Conservation (phyloP, 2,329 filamentous ascomycete species). For the Pezicula radicicola region DNA sequence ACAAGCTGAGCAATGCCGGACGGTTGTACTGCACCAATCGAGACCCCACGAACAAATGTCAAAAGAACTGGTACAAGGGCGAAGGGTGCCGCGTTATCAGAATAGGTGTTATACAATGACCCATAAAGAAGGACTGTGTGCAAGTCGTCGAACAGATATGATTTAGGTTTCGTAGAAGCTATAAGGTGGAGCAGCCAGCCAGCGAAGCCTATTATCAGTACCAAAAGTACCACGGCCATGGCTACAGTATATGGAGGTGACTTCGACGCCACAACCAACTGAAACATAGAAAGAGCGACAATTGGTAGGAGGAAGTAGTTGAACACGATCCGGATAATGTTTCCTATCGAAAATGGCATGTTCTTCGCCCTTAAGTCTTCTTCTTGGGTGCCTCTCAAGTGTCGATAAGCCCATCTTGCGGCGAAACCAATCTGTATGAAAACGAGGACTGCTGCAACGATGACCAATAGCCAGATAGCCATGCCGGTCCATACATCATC, state of each 20-base stretch:
- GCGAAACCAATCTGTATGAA: constrained; percentile 76
- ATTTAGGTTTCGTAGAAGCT: constrained; percentile 74
- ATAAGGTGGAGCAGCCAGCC: constrained; percentile 81
- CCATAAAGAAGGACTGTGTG: constrained; percentile 87
- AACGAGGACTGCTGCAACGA: constrained; percentile 65
- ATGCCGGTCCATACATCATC: constrained; percentile 91
- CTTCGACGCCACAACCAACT: constrained; percentile 70
- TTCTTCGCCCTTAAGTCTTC: constrained; percentile 92
- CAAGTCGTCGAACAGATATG: constrained; percentile 89
- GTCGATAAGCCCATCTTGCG: constrained; percentile 71
- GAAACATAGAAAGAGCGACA: constrained; percentile 84
- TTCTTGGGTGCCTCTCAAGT: constrained; percentile 68
- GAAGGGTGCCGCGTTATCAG: constrained; percentile 87
- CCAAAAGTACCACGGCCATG: constrained; percentile 71
- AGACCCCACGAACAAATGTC: constrained; percentile 81
- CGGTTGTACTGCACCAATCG: constrained; percentile 88
- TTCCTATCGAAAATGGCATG: constrained; percentile 78
- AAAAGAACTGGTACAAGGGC: constrained; percentile 83
- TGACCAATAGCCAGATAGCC: constrained; percentile 84
- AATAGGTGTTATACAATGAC: constrained; percentile 95
- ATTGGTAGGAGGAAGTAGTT: constrained; percentile 90
- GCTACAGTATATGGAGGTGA: constrained; percentile 71
- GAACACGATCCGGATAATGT: constrained; percentile 80
- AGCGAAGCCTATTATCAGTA: constrained; percentile 70
- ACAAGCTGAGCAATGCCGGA: constrained; percentile 93